A percentile compares a stretch with the other conserved stretches of the same genome.
These are phyloP conservation scores for Erythrobasidium yunnanense DNA, from an alignment of 768 basidiomycete species.

Conservation along the genomic window DNA sequence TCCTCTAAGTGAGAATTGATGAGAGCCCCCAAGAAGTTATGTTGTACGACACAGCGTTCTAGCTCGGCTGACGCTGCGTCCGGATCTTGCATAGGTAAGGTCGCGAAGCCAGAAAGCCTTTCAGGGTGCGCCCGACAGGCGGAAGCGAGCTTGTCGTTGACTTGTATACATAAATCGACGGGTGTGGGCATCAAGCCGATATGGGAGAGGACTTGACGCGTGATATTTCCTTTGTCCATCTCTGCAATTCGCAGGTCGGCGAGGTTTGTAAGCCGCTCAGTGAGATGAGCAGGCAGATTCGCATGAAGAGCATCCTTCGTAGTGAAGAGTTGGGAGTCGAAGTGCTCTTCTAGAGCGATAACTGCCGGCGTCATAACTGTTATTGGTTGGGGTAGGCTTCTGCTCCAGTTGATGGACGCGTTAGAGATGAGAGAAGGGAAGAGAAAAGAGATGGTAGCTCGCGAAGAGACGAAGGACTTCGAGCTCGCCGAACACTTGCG, in stretches of 20 bases:
- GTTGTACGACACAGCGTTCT: neutral
- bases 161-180: neutral
- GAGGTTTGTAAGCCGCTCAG: no score
- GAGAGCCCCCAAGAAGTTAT: neutral
- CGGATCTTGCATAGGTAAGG: neutral
- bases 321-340: no score
- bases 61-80: neutral
- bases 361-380: no score
- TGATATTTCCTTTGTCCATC: neutral
- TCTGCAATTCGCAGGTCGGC: neutral
- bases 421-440: no score
- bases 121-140: neutral
- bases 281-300: no score
- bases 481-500: no score
- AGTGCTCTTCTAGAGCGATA: no score
- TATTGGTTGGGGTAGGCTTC: no score
- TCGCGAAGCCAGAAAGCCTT: neutral
- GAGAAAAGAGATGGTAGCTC: no score
- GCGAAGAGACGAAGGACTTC: no score
- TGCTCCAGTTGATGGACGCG: no score
- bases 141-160: neutral
- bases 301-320: no score
- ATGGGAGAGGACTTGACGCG: neutral
- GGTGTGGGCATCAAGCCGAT: neutral
- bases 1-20: neutral